Evolutionary conservation across 441 rosid species (phyloP).

Genomic region (Macaranga tanarius): DNA sequence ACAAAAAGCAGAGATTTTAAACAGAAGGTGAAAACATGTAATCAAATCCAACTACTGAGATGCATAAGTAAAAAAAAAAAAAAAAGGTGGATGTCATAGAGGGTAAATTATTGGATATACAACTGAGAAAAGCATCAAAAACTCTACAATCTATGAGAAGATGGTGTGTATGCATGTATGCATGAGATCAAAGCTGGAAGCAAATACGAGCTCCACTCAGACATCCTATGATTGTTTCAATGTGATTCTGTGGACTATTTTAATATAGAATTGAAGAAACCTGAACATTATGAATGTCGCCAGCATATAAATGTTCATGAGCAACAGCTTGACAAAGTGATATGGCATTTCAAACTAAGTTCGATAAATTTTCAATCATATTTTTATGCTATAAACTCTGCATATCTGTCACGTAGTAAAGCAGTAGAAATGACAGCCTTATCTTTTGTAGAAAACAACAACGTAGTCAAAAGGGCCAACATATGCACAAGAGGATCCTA

Average conservation of each 20-base stretch:
- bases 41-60: background rate
- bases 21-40: conserved; percentile 8
- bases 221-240: background rate
- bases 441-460: background rate
- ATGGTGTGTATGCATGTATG: background rate
- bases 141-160: background rate
- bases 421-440: background rate
- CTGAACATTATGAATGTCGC: background rate
- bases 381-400: background rate
- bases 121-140: conserved; percentile 2
- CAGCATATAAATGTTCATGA: background rate
- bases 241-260: background rate
- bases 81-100: background rate
- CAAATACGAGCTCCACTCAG: background rate
- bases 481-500: background rate
- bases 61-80: conserved; percentile 3
- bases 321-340: conserved; percentile 2
- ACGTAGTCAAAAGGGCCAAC: background rate
- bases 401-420: background rate
- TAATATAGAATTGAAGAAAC: background rate
- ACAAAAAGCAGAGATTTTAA: conserved; percentile 17
- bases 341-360: background rate
- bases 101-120: conserved; percentile 6
- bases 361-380: background rate
- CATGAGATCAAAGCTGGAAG: background rate